These are phyloP conservation scores for Xanthoceras sorbifolium DNA, from an alignment of 345 rosid species.

Conservation along the genomic window DNA sequence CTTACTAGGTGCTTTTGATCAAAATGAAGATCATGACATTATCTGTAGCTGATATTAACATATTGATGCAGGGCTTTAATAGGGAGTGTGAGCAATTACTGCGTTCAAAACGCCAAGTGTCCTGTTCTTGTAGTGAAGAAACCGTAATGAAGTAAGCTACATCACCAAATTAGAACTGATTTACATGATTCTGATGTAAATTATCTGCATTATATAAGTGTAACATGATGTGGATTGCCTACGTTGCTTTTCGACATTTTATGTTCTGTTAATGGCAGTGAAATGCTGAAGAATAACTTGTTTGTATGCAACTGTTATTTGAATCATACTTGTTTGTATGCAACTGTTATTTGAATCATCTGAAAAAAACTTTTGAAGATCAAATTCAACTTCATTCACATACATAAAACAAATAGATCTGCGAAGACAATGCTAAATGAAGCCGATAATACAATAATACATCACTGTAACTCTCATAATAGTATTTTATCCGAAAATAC, in stretches of 20 bases:
- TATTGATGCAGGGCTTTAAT: constrained; percentile 40
- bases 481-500: constrained; percentile 41
- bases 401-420: neutral
- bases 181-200: neutral
- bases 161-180: neutral
- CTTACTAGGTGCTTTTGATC: neutral
- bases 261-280: neutral
- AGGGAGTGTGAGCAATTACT: constrained; percentile 49
- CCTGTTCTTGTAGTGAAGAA: constrained; percentile 55
- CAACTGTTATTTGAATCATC: no score
- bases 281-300: neutral
- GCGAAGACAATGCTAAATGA: neutral
- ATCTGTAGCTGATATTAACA: neutral
- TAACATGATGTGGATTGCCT: neutral
- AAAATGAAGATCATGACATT: neutral
- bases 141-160: constrained; percentile 3
- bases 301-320: neutral
- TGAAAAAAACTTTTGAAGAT: no score
- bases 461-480: neutral
- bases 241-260: neutral
- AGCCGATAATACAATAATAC: neutral
- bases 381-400: neutral
- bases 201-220: neutral
- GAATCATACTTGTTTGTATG: no score
- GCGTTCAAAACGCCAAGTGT: constrained; percentile 48